Percentiles rank a stretch among this genome's conserved stretches.
These are phyloP conservation scores for Podospora pseudoanserina DNA, from an alignment of 495 filamentous ascomycete species.

Conservation along the genomic window DNA sequence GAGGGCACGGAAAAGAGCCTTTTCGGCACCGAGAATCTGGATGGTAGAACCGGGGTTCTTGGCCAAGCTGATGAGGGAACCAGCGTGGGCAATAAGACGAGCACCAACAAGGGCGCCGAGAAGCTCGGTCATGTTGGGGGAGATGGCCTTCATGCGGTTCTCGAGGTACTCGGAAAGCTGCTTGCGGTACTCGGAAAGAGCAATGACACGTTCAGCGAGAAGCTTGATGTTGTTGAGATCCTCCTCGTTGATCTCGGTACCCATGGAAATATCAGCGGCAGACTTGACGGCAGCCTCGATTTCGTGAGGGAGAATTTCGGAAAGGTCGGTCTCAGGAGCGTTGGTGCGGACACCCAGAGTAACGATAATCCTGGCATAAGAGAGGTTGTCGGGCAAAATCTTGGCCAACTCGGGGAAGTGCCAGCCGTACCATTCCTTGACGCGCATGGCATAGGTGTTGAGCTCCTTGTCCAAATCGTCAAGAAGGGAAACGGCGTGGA, in stretches of 20 bases:
- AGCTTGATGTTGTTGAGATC: slow-evolving; percentile 88
- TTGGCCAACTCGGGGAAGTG: slow-evolving; percentile 97
- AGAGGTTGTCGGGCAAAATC: slow-evolving; percentile 96
- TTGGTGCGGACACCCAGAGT: slow-evolving; percentile 83
- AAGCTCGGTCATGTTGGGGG: slow-evolving; percentile 90
- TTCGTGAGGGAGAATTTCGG: slow-evolving; percentile 93
- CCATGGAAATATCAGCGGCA: slow-evolving; percentile 95
- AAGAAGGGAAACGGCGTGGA: slow-evolving; percentile 89
- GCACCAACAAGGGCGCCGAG: slow-evolving; percentile 94
- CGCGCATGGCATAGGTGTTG: slow-evolving; percentile 97
- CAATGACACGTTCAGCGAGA: slow-evolving; percentile 89
- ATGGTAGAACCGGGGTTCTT: slow-evolving; percentile 95
- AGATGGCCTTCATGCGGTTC: slow-evolving; percentile 93
- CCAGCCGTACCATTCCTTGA: slow-evolving; percentile 99
- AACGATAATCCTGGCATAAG: slow-evolving; percentile 82
- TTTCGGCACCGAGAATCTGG: slow-evolving; percentile 97
- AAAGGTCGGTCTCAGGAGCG: slow-evolving; percentile 70
- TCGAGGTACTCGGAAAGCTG: slow-evolving; percentile 86
- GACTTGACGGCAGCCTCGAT: slow-evolving; percentile 89
- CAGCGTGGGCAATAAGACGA: slow-evolving; percentile 90
- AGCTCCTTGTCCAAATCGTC: slow-evolving; percentile 98
- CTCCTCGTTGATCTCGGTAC: slow-evolving; percentile 86
- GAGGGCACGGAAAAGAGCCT: slow-evolving; percentile 94
- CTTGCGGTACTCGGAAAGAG: slow-evolving; percentile 81
- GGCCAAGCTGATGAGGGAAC: slow-evolving; percentile 90